Evolutionary conservation across 345 rosid species (phyloP), one percentile per base, ranked within the genome.

Genomic region (Melastoma malabathricum): DNA sequence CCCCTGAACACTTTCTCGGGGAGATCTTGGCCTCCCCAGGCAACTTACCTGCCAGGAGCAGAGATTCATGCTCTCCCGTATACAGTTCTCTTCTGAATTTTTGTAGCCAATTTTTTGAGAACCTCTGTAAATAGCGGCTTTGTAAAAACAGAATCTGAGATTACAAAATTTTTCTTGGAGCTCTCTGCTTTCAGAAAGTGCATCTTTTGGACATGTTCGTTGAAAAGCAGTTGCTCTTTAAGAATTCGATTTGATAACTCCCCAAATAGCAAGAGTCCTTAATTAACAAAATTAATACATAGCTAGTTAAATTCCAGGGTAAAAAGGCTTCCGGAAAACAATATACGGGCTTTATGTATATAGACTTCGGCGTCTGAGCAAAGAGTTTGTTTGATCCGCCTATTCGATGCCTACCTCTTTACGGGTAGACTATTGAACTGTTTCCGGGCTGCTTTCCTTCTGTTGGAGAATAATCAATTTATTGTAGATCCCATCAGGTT

Each of bases 11-110:
- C 5, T 3, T 50, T 51, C 22, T 14, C 48, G 5, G 18, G 47
- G 47, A 68, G 75, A 18, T 13, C 4, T 0, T 31, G 39, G 50
- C 49, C 45, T 65, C 83, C 82, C 2, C 44, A 43, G 5, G 87
- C 82, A n/a, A 62, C 46, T 23, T 50, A 34, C 72, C 12, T 82
- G 65, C 44, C 68, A 0, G 71, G 62, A 15, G 85, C 62, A 0
- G 85, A 70, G 51, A 45, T 84, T n/a, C 68, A 60, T 43, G 77
- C 87, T 0, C 55, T 86, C 56, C 96, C 98, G 0, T 86, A 67
- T 16, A 57, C 94, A 4, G 52, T 78, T n/a, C 84, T 79, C 0
- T 83, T 81, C 17, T 90, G 46, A 59, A 27, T 39, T 10, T 15
- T 34, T 62, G 29, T 19, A 44, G 3, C 7, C n/a, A 4, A n/a